These are phyloP conservation scores for Sphaerobolus stellatus DNA, from an alignment of 1,284 basidiomycete species.

Conservation along the genomic window DNA sequence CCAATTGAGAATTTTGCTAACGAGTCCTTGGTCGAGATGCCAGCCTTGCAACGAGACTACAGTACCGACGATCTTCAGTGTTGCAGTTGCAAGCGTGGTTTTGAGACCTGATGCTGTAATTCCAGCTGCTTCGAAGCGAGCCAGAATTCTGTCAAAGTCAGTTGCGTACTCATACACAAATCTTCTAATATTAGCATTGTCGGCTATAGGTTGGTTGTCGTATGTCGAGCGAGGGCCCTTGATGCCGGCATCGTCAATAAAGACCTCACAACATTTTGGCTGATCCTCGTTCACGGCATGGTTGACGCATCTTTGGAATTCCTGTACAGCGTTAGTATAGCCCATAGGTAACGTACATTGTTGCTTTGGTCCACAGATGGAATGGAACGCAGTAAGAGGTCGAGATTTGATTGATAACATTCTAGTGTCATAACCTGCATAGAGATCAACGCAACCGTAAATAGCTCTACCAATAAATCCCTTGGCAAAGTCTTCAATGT, in stretches of 20 bases:
- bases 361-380: conserved; percentile 5
- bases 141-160: conserved; percentile 31
- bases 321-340: conserved; percentile 26
- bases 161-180: conserved; percentile 37
- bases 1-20: conserved; percentile 26
- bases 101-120: conserved; percentile 24
- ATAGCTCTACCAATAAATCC: conserved; percentile 32
- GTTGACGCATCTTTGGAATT: conserved; percentile 16
- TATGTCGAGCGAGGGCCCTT: too few species aligned
- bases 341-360: conserved; percentile 24
- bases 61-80: conserved; percentile 18
- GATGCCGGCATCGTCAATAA: too few species aligned
- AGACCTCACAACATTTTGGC: too few species aligned
- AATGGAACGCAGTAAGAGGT: conserved; percentile 24
- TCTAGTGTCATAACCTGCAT: conserved; percentile 24
- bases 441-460: conserved; percentile 31
- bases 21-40: conserved; percentile 21
- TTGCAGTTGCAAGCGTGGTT: conserved; percentile 15
- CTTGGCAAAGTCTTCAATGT: conserved; percentile 31
- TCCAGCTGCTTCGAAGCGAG: conserved; percentile 20
- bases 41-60: conserved; percentile 23
- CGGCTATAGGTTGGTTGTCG: conserved; percentile 16
- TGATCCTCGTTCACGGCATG: conserved; percentile 30
- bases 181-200: conserved; percentile 23
- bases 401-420: conserved; percentile 19